phyloP scores from a whole-genome alignment of 495 filamentous ascomycete genomes.

The Trichoderma virens region DNA sequence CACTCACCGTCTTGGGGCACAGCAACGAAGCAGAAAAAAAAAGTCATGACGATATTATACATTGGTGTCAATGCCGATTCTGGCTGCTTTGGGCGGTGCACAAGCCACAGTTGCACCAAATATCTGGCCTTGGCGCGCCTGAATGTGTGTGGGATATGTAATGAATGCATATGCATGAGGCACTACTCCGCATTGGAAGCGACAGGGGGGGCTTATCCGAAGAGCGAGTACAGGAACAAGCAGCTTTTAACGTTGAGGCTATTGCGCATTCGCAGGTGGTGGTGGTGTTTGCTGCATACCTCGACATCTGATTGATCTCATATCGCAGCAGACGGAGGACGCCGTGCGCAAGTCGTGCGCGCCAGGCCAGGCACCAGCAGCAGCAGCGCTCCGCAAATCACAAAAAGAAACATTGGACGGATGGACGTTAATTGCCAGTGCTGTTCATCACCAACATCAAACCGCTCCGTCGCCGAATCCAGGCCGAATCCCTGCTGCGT shows the following conservation, averaged over 20 bases:
- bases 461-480: not conserved
- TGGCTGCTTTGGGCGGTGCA: not conserved
- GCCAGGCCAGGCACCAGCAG: no score
- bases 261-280: not conserved
- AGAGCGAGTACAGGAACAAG: not conserved
- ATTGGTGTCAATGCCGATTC: constrained; percentile 3
- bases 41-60: constrained; percentile 8
- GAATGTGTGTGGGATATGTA: not conserved
- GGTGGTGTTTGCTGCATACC: not conserved
- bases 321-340: no score
- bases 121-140: not conserved
- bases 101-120: constrained; percentile 1
- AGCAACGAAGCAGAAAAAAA: not conserved
- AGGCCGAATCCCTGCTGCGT: constrained; percentile 6
- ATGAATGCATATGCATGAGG: not conserved
- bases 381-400: no score
- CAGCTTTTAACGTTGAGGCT: not conserved
- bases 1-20: not conserved
- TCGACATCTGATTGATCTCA: no score
- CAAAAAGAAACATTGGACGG: no score
- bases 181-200: not conserved
- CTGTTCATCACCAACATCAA: constrained; percentile 1
- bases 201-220: not conserved
- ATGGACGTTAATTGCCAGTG: no score
- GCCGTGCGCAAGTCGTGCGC: no score